Percentiles rank a stretch among this genome's conserved stretches.
These are phyloP conservation scores for Entophlyctis luteolus DNA, from an alignment of 192 early-diverging fungal genomes.

Conservation along the genomic window DNA sequence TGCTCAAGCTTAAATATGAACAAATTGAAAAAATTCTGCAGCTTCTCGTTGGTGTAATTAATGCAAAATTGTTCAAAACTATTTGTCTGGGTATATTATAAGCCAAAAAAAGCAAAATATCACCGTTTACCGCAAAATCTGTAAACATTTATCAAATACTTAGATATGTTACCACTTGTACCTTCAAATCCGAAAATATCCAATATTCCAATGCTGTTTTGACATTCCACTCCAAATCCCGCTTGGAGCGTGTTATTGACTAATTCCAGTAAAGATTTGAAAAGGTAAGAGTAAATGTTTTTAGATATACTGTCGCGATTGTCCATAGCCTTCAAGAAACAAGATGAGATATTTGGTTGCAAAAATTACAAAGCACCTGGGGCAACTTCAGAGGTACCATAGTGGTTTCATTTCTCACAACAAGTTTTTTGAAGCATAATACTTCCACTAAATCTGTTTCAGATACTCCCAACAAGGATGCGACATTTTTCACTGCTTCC, in stretches of 20 bases:
- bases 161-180: slow-evolving; percentile 20
- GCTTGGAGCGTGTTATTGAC: slow-evolving; percentile 44
- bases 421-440: slow-evolving; percentile 78
- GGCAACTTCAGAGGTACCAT: slow-evolving; percentile 84
- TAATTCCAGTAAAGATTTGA: slow-evolving; percentile 51
- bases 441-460: slow-evolving; percentile 66
- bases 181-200: slow-evolving; percentile 63
- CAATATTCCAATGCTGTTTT: slow-evolving; percentile 50
- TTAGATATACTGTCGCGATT: slow-evolving; percentile 58
- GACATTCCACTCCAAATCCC: slow-evolving; percentile 17
- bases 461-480: slow-evolving; percentile 77
- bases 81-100: slow-evolving; percentile 34
- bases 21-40: slow-evolving; percentile 56
- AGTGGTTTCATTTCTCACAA: slow-evolving; percentile 82
- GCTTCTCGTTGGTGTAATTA: slow-evolving; percentile 51
- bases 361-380: slow-evolving; percentile 45
- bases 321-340: slow-evolving; percentile 47
- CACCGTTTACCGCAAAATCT: not conserved
- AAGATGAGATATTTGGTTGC: no score
- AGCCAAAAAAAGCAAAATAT: not conserved
- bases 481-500: slow-evolving; percentile 69
- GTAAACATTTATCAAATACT: slow-evolving; percentile 46
- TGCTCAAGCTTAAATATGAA: slow-evolving; percentile 61
- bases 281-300: slow-evolving; percentile 50
- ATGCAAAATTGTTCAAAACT: slow-evolving; percentile 61